Conservation (phyloP, 2,329 filamentous ascomycete species). For the Colletotrichum cuscutae region DNA sequence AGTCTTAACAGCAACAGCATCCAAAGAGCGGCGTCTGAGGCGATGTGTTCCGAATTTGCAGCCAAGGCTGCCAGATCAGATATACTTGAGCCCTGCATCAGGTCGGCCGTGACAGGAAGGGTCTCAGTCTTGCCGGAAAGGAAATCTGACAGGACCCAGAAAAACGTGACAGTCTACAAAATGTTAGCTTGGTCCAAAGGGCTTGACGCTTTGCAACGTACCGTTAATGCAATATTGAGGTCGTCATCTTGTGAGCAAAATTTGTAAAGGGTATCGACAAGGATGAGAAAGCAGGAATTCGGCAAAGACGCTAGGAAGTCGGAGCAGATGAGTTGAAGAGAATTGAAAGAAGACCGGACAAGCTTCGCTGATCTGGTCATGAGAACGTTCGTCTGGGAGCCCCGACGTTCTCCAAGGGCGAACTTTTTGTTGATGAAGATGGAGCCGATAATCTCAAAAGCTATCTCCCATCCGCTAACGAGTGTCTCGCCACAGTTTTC, state of each 20-base stretch:
- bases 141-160: conserved; percentile 95
- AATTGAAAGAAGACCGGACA: conserved; percentile 87
- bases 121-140: conserved; percentile 70
- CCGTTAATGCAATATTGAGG: conserved; percentile 93
- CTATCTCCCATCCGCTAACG: conserved; percentile 83
- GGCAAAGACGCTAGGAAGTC: conserved; percentile 85
- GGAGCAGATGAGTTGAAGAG: conserved; percentile 91
- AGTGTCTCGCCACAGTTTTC: conserved; percentile 90
- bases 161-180: conserved; percentile 84
- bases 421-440: conserved; percentile 70
- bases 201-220: conserved; percentile 51
- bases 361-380: conserved; percentile 75
- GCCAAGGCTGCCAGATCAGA: conserved; percentile 68
- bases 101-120: conserved; percentile 66
- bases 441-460: conserved; percentile 86
- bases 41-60: conserved; percentile 65
- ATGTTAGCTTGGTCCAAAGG: conserved; percentile 34
- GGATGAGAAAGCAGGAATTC: conserved; percentile 76
- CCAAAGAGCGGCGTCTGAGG: conserved; percentile 80
- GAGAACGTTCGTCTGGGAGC: conserved; percentile 47
- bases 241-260: conserved; percentile 93
- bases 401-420: conserved; percentile 45
- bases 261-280: conserved; percentile 88
- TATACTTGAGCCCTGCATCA: conserved; percentile 61
- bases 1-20: conserved; percentile 79